Evolutionary conservation across 2,329 filamentous ascomycete species (phyloP).

Genomic region (Blastomyces silverae): DNA sequence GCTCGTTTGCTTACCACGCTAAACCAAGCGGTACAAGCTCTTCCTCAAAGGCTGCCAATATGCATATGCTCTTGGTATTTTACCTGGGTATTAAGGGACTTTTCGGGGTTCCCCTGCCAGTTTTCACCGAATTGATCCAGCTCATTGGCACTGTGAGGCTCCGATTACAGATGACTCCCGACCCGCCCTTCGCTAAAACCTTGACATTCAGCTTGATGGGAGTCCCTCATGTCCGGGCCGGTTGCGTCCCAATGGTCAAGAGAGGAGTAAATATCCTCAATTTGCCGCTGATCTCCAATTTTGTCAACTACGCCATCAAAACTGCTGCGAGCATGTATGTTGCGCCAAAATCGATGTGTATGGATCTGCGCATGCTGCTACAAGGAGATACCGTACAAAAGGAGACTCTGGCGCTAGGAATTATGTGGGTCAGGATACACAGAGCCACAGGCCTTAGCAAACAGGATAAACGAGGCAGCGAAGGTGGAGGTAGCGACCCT

Average conservation of each 20-base stretch:
- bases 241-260: conserved; percentile 88
- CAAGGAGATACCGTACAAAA: conserved; percentile 89
- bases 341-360: conserved; percentile 85
- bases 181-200: conserved; percentile 86
- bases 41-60: conserved; percentile 80
- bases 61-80: conserved; percentile 95
- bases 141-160: conserved; percentile 83
- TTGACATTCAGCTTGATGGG: conserved; percentile 94
- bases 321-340: conserved; percentile 86
- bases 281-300: conserved; percentile 85
- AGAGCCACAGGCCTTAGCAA: conserved; percentile 82
- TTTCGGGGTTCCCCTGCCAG: conserved; percentile 79
- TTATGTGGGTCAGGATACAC: conserved; percentile 90
- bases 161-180: conserved; percentile 75
- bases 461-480: conserved; percentile 74
- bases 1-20: conserved; percentile 85
- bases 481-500: conserved; percentile 83
- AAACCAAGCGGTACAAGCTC: conserved; percentile 63
- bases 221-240: conserved; percentile 77
- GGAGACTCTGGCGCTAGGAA: conserved; percentile 70
- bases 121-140: conserved; percentile 83
- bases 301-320: conserved; percentile 91
- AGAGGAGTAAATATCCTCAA: conserved; percentile 87
- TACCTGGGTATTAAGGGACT: conserved; percentile 85
- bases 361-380: conserved; percentile 84